Evolutionary conservation across 805 yeast species (phyloP).

Genomic region (Pichia exigua): DNA sequence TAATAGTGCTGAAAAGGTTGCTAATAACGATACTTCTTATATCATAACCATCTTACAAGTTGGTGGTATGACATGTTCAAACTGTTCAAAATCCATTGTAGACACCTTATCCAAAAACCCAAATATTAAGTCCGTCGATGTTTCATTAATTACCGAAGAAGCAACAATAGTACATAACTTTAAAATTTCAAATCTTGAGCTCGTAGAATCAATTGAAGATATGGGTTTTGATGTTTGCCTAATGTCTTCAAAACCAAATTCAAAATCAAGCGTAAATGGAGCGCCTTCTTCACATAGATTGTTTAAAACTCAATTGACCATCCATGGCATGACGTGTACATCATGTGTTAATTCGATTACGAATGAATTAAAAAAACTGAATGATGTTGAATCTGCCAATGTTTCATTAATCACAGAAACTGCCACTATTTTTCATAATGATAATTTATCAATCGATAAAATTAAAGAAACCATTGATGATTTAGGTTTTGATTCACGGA

Average conservation of each 20-base stretch:
- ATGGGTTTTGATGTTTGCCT: conserved; percentile 52
- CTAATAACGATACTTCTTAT: not conserved
- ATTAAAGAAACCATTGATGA: conserved; percentile 40
- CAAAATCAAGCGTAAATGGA: not conserved
- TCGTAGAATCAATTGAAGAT: conserved; percentile 58
- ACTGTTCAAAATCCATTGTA: conserved; percentile 68
- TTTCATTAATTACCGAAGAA: conserved; percentile 70
- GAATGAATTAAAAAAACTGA: conserved; percentile 35
- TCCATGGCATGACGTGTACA: conserved; percentile 72
- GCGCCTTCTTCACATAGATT: too few species aligned
- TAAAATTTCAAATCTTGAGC: conserved; percentile 22
- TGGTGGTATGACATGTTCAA: conserved; percentile 87
- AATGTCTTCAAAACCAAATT: conserved; percentile 1
- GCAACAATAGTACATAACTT: conserved; percentile 49
- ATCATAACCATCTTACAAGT: conserved; percentile 25
- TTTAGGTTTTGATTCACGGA: conserved; percentile 38
- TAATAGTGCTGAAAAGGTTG: not conserved
- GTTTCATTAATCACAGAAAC: conserved; percentile 69
- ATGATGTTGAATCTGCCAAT: conserved; percentile 28
- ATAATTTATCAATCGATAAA: conserved; percentile 20
- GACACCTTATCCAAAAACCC: conserved; percentile 13
- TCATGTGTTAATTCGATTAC: conserved; percentile 54
- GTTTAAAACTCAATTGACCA: conserved; percentile 24
- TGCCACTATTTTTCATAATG: conserved; percentile 48
- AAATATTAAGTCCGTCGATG: conserved; percentile 36